A percentile compares a stretch with the other conserved stretches of the same genome.
Evolutionary conservation across 805 yeast species (phyloP).

Genomic region (Barnettozyma sucrosica): DNA sequence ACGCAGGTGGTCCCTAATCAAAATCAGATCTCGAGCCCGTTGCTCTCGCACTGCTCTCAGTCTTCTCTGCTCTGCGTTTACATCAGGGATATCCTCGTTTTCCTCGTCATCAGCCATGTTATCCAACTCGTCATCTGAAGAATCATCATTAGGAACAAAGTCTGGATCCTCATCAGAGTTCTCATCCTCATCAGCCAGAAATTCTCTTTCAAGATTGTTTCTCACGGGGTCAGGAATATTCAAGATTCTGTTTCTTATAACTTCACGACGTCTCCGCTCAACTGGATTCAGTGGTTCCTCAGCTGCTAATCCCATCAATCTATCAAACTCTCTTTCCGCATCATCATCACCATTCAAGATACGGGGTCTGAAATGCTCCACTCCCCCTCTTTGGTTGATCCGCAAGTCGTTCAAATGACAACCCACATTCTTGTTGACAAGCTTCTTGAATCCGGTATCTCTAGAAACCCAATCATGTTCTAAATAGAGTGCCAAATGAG

Average conservation of each 20-base stretch:
- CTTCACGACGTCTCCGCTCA: background rate
- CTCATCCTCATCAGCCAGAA: constrained; percentile 22
- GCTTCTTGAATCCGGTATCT: constrained; percentile 61
- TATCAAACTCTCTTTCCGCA: background rate
- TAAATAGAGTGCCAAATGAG: constrained; percentile 43
- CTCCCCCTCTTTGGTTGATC: background rate
- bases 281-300: background rate
- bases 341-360: background rate
- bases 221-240: background rate
- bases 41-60: background rate
- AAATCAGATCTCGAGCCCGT: background rate
- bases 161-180: constrained; percentile 23
- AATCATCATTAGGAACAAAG: constrained; percentile 18
- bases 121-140: constrained; percentile 1
- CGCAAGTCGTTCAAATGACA: constrained; percentile 10
- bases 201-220: constrained; percentile 8
- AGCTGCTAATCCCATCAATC: background rate
- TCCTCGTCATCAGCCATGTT: background rate
- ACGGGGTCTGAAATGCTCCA: background rate
- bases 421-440: constrained; percentile 56
- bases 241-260: background rate
- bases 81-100: background rate
- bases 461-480: constrained; percentile 67
- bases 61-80: background rate
- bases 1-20: background rate